Evolutionary conservation across 805 yeast species (phyloP), one percentile per base, ranked within the genome.

Genomic region (Wickerhamiella brachini): DNA sequence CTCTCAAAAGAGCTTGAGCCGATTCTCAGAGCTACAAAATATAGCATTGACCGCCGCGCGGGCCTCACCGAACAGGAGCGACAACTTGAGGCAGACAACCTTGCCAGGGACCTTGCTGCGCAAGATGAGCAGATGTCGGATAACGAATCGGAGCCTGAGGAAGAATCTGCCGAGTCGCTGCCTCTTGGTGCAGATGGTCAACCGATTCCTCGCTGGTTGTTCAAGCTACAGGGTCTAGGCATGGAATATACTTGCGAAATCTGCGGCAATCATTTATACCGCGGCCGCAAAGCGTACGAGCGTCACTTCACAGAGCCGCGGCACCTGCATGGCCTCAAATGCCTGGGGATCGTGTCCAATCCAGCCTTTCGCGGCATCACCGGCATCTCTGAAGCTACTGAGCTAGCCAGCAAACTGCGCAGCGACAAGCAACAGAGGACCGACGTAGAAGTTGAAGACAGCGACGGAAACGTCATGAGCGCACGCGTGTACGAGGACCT

Each of bases 141-240:
- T 13, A 65, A 58, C 1, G 60, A 58, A 2, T 59, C 60, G 49
- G 73, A 74, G 53, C 79, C 81, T 18, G 68, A 77, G 51, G 77
- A 81, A 13, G 8, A 15, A 3, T 3, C 23, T 2, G 39, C 23
- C 24, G 39, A 24, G 6, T 17, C 21, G 51, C 65, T 85, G 51
- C 95, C 95, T 0, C 49, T 85, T 0, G 97, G 95, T 0, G 76
- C 85, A 18, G 97, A 89, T 65, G 97, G 97, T 0, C 76, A 74
- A 42, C 97, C 97, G 0, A 86, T 93, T 26, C 98, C 98, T 1
- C 79, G 74, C 50, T 93, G 98, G 98, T 70, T 93, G 26, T 89
- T 79, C 72, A 93, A 89, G 65, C 70, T 89, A 45, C 88, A 87
- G 59, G 98, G 98, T 0, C 71, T 89, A 10, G 84, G 84, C 51